These are phyloP conservation scores for Calonectria ilicicola DNA, from an alignment of 2,329 filamentous ascomycete species.

Conservation along the genomic window DNA sequence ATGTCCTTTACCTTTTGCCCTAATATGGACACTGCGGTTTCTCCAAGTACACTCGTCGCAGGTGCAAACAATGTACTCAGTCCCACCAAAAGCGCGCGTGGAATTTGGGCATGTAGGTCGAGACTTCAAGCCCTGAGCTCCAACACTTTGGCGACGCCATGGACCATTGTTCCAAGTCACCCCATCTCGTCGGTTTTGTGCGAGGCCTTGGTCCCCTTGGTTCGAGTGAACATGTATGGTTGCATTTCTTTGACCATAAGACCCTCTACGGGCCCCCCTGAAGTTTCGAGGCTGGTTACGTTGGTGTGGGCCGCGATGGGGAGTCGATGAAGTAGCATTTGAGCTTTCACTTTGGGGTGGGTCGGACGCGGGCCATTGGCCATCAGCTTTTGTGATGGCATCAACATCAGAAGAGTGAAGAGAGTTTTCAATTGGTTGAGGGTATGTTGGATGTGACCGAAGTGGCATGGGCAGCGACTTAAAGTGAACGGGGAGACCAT, in stretches of 20 bases:
- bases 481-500: conserved; percentile 8
- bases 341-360: conserved; percentile 23
- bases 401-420: conserved; percentile 19
- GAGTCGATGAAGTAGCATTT: not conserved
- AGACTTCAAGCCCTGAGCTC: conserved; percentile 4
- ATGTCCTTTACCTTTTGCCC: conserved; percentile 17
- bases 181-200: conserved; percentile 31
- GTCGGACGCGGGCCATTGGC: conserved; percentile 22
- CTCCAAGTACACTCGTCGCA: conserved; percentile 44
- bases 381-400: conserved; percentile 17
- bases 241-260: conserved; percentile 31
- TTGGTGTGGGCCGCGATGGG: conserved; percentile 27
- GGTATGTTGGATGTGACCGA: not conserved
- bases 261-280: conserved; percentile 31
- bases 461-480: conserved; percentile 13
- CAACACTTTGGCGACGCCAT: conserved; percentile 32
- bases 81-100: conserved; percentile 7
- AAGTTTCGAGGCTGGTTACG: conserved; percentile 24
- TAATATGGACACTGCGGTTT: conserved; percentile 48
- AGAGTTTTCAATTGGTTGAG: conserved; percentile 16
- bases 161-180: conserved; percentile 25
- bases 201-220: conserved; percentile 3
- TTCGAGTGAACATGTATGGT: conserved; percentile 31
- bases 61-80: conserved; percentile 45
- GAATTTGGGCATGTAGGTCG: conserved; percentile 38